phyloP scores from a whole-genome alignment of 108 stramenopile species.

The Pseudonitzschia multistriata region DNA sequence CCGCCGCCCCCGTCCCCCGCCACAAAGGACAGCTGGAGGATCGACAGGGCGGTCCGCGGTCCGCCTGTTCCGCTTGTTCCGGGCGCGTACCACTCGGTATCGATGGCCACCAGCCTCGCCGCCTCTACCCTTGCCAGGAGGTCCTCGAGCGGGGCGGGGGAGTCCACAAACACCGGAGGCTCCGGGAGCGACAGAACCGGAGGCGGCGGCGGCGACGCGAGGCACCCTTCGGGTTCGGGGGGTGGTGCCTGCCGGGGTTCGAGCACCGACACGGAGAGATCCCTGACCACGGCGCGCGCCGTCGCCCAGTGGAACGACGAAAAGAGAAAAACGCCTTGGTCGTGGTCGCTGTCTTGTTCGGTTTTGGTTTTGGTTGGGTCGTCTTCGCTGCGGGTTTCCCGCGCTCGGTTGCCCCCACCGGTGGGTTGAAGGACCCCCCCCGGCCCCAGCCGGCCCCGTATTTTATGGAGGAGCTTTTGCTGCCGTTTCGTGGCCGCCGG shows the following conservation, averaged over 20 bases:
- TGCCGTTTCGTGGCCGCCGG: background rate
- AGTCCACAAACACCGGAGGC: slow-evolving; percentile 7
- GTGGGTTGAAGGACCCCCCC: background rate
- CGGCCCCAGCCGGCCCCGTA: background rate
- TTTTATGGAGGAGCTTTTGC: background rate
- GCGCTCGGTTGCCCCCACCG: background rate
- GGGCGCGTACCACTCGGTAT: slow-evolving; percentile 31
- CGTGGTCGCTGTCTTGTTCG: too few relatives aligned
- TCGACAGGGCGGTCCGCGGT: background rate
- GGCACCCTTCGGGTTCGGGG: too few relatives aligned
- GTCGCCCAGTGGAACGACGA: background rate
- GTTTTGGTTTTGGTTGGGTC: background rate
- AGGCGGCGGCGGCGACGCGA: too few relatives aligned
- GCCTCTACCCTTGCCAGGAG: background rate
- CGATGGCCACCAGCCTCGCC: slow-evolving; percentile 30
- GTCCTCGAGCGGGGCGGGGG: background rate
- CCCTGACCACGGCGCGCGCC: background rate
- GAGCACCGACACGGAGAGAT: background rate
- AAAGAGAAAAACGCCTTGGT: background rate
- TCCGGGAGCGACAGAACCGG: slow-evolving; percentile 8
- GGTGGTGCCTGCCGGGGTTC: too few relatives aligned
- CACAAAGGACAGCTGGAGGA: background rate
- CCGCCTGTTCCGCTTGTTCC: background rate
- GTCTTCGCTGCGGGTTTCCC: background rate
- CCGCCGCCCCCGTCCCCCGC: background rate